These are phyloP conservation scores for Corynespora cassiicola DNA, from an alignment of 2,329 filamentous ascomycete species.

Conservation along the genomic window DNA sequence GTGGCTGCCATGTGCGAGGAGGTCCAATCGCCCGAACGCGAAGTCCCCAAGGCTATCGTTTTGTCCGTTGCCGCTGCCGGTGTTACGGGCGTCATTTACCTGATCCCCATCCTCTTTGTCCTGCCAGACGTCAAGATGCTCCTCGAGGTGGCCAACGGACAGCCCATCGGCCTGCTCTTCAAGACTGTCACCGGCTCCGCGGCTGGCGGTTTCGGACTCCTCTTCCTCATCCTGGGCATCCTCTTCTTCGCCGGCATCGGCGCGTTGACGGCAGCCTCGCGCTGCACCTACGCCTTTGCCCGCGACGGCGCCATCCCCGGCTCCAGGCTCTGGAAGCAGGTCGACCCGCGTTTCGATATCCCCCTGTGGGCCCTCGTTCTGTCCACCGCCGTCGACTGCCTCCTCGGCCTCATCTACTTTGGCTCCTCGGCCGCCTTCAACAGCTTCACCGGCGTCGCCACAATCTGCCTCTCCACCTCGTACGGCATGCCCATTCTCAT, in stretches of 20 bases:
- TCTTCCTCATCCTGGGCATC: slow-evolving; percentile 79
- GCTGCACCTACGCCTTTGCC: slow-evolving; percentile 79
- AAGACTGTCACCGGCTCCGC: slow-evolving; percentile 76
- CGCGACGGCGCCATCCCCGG: slow-evolving; percentile 77
- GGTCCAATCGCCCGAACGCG: slow-evolving; percentile 70
- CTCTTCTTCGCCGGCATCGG: slow-evolving; percentile 78
- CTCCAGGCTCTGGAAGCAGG: slow-evolving; percentile 69
- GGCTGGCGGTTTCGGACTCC: slow-evolving; percentile 74
- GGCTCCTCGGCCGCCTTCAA: slow-evolving; percentile 79
- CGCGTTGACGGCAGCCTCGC: slow-evolving; percentile 74
- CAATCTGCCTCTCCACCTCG: slow-evolving; percentile 77
- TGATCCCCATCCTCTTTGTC: slow-evolving; percentile 78
- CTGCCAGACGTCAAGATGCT: slow-evolving; percentile 71
- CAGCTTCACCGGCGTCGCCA: slow-evolving; percentile 80
- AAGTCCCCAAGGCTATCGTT: slow-evolving; percentile 75
- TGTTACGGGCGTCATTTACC: slow-evolving; percentile 69
- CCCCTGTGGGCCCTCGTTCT: slow-evolving; percentile 74
- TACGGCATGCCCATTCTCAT: slow-evolving; percentile 80
- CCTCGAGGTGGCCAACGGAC: slow-evolving; percentile 71
- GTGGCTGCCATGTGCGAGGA: slow-evolving; percentile 77
- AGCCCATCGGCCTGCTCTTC: slow-evolving; percentile 79
- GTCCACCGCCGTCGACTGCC: slow-evolving; percentile 71
- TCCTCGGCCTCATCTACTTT: slow-evolving; percentile 81
- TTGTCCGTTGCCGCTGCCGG: slow-evolving; percentile 71
- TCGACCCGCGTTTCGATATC: slow-evolving; percentile 71